Evolutionary conservation across 2,329 filamentous ascomycete species (phyloP), one percentile per base, ranked within the genome.

Genomic region (Colletotrichum sp.): DNA sequence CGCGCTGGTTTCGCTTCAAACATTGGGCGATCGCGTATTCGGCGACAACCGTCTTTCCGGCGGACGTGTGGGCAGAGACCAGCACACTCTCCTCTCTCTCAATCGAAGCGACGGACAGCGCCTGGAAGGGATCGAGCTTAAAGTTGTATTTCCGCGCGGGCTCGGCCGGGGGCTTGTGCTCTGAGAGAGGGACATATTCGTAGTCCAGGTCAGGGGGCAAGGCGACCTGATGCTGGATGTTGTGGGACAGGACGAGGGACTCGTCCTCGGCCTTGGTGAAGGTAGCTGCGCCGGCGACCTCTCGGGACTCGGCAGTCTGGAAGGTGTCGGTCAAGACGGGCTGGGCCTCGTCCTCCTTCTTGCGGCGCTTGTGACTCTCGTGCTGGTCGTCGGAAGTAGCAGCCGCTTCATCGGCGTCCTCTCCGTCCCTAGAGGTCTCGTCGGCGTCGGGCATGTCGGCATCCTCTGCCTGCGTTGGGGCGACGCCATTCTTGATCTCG

Each of bases 11-110:
- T 84, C 96, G 95, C 89, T 97, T 97, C 84, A 99, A 89, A 84
- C 97, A 98, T 82, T 99, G 97, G 18, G 97, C 97, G 83, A 99
- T 97, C 24, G 97, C 97, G 83, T 99, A 99, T 85, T 99, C 97
- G 77, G 97, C 97, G 60, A 98, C 96, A 9, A 99, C 97, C 0
- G 97, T 99, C 87, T 99, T 99, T 86, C 97, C 97, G 48, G 97
- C 97, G 89, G 94, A 97, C 9, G 97, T 99, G 86, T 99, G 97
- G 69, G 97, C 97, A 18, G 97, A 98, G 3, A 99, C 97, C 66
- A 99, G 87, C 0, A 99, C 95, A 87, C 96, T 98, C 88, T 99
- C 97, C 71, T 96, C 96, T 78, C 97, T 91, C 87, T 99, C 94
- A 78, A 99, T 99, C 1, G 96, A 98, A 9, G 95, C 93, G 76